A percentile compares a stretch with the other conserved stretches of the same genome.
Conservation (phyloP, 169 alveolate genomes). For the Babesia gibsoni region DNA sequence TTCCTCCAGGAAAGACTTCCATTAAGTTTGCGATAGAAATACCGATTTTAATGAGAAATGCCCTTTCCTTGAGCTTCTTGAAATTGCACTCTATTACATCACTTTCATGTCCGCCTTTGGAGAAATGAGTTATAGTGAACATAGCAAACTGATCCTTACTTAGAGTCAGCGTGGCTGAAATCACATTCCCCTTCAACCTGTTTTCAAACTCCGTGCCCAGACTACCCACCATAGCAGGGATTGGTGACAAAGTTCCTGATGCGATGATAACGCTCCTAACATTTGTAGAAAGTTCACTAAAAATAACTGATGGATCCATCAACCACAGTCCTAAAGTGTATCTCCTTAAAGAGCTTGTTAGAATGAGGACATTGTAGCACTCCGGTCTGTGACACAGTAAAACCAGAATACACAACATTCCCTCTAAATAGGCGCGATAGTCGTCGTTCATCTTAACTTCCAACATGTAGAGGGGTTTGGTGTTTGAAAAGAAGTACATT, state of each 20-base stretch:
- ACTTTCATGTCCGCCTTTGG: background rate
- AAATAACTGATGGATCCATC: constrained; percentile 32
- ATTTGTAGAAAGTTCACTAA: constrained; percentile 36
- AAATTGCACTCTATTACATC: constrained; percentile 26
- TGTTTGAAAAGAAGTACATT: constrained; percentile 8
- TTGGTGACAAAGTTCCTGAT: constrained; percentile 93
- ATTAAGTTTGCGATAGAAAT: constrained; percentile 15
- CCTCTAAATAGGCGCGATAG: constrained; percentile 10
- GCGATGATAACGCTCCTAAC: constrained; percentile 85
- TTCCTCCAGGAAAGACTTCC: constrained; percentile 48
- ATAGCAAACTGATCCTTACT: constrained; percentile 29
- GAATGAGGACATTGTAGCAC: constrained; percentile 30
- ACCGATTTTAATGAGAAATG: constrained; percentile 15
- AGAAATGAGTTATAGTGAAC: constrained; percentile 13
- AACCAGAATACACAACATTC: constrained; percentile 25
- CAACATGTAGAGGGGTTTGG: background rate
- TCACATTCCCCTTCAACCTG: constrained; percentile 6
- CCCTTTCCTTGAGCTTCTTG: constrained; percentile 1
- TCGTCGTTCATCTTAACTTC: constrained; percentile 10
- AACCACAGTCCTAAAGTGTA: constrained; percentile 37
- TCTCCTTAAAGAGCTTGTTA: background rate
- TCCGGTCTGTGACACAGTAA: constrained; percentile 42
- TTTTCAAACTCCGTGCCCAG: constrained; percentile 27
- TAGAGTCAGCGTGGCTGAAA: constrained; percentile 38
- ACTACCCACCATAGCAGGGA: constrained; percentile 34